A percentile compares a stretch with the other conserved stretches of the same genome.
These are phyloP conservation scores for Ganoderma resinaceum DNA, from an alignment of 1,284 basidiomycete species.

Conservation along the genomic window DNA sequence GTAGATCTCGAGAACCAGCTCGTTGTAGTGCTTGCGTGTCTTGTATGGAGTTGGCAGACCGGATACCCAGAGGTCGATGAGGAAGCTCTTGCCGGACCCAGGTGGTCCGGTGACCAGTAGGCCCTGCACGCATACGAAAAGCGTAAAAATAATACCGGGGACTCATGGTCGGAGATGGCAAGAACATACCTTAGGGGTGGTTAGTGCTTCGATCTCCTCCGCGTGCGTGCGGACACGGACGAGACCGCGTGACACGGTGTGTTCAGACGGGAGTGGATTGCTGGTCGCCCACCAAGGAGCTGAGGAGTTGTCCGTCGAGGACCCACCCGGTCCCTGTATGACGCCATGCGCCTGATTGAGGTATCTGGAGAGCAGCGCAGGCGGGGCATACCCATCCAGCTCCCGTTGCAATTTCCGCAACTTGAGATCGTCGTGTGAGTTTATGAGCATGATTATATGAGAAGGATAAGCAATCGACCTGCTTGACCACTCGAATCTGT, in stretches of 20 bases:
- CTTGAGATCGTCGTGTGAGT: conserved; percentile 36
- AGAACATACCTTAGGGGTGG: conserved; percentile 59
- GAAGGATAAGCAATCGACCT: conserved; percentile 47
- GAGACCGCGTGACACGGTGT: conserved; percentile 41
- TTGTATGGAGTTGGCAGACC: conserved; percentile 66
- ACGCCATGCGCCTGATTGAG: conserved; percentile 30
- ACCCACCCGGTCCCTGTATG: conserved; percentile 35
- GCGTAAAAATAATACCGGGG: neutral
- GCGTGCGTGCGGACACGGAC: conserved; percentile 61
- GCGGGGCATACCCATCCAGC: conserved; percentile 58
- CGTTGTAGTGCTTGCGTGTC: conserved; percentile 70
- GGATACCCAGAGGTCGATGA: conserved; percentile 73
- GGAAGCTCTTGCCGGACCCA: conserved; percentile 78
- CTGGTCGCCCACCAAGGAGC: conserved; percentile 39
- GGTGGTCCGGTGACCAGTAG: conserved; percentile 81
- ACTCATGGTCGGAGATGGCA: neutral
- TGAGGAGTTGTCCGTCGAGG: conserved; percentile 19
- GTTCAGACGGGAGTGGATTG: conserved; percentile 23
- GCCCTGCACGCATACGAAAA: conserved; percentile 52
- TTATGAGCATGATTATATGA: neutral
- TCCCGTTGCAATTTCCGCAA: conserved; percentile 54
- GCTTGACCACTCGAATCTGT: conserved; percentile 70
- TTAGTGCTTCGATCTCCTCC: conserved; percentile 63
- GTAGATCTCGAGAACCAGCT: conserved; percentile 75
- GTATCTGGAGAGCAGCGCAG: conserved; percentile 43